These are phyloP conservation scores for Scenedesmus sp. DNA, from an alignment of 163 green algal genomes.

Conservation along the genomic window DNA sequence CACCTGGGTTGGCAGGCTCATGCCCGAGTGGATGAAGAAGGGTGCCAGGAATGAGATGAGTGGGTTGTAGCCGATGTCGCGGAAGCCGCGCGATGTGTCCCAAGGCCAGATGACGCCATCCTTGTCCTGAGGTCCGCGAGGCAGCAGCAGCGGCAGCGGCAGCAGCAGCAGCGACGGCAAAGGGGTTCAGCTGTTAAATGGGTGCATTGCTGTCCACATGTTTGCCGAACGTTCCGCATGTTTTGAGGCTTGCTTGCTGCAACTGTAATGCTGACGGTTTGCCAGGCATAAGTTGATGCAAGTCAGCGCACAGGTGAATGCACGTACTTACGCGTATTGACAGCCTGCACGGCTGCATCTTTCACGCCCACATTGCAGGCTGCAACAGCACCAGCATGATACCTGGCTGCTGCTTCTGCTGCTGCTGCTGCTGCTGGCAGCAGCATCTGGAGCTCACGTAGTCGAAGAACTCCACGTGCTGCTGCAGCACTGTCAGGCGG, in stretches of 20 bases:
- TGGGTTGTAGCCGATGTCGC: conserved; percentile 62
- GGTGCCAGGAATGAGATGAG: conserved; percentile 58
- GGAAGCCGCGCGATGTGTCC: conserved; percentile 56
- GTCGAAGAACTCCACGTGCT: conserved; percentile 52
- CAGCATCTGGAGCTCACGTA: conserved; percentile 42
- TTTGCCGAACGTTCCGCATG: no score
- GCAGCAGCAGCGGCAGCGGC: not conserved
- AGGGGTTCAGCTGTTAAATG: no score
- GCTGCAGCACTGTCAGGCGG: conserved; percentile 42
- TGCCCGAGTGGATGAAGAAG: conserved; percentile 60
- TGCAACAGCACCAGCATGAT: not conserved
- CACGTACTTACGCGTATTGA: no score
- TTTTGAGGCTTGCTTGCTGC: no score
- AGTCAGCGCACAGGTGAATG: no score
- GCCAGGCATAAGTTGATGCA: no score
- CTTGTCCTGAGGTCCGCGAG: conserved; percentile 29
- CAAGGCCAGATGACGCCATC: conserved; percentile 46
- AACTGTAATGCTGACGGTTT: no score
- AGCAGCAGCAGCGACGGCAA: conserved; percentile 17
- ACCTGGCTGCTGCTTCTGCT: no score
- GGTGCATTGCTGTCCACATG: no score
- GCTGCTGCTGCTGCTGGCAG: not conserved
- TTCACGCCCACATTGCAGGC: not conserved
- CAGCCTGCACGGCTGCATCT: not conserved
- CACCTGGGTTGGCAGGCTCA: conserved; percentile 53